Conservation (phyloP, 1,284 basidiomycete species). For the Mycosarcoma mackinlayi region DNA sequence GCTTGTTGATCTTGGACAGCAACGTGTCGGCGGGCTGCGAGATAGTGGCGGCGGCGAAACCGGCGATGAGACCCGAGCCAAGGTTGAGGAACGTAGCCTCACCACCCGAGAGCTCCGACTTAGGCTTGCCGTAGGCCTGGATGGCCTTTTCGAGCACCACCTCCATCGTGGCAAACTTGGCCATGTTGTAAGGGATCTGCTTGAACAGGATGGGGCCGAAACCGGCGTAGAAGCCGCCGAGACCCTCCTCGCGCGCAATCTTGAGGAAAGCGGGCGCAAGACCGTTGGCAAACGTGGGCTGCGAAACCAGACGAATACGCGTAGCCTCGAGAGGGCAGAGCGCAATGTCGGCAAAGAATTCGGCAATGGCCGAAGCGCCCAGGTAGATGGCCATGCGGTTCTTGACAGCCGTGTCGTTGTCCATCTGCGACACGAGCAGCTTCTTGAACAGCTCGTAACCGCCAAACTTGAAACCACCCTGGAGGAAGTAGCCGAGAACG, state of each 20-base stretch:
- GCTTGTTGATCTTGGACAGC: conserved; percentile 75
- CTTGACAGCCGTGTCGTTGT: conserved; percentile 63
- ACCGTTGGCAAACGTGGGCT: conserved; percentile 67
- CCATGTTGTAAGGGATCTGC: conserved; percentile 69
- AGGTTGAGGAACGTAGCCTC: conserved; percentile 65
- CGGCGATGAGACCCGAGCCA: conserved; percentile 66
- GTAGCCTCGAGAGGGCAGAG: conserved; percentile 68
- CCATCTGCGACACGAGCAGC: conserved; percentile 64
- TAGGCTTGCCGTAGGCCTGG: conserved; percentile 70
- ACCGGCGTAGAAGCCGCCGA: conserved; percentile 69
- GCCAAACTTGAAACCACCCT: conserved; percentile 68
- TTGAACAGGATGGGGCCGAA: conserved; percentile 69
- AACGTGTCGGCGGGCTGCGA: conserved; percentile 68
- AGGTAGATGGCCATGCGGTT: conserved; percentile 68
- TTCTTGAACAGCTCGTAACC: conserved; percentile 69
- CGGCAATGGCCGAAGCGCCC: conserved; percentile 65
- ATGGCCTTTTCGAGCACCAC: conserved; percentile 71
- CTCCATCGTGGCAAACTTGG: conserved; percentile 71
- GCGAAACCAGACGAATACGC: conserved; percentile 68
- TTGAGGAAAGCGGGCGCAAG: conserved; percentile 63
- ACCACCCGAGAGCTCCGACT: conserved; percentile 69
- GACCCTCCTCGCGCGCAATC: conserved; percentile 65
- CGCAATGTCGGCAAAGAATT: conserved; percentile 69
- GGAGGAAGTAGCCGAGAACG: conserved; percentile 67
- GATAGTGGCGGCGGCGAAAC: conserved; percentile 68